phyloP scores from a whole-genome alignment of 1,139 yeast species.

The Wickerhamomyces sp. region DNA sequence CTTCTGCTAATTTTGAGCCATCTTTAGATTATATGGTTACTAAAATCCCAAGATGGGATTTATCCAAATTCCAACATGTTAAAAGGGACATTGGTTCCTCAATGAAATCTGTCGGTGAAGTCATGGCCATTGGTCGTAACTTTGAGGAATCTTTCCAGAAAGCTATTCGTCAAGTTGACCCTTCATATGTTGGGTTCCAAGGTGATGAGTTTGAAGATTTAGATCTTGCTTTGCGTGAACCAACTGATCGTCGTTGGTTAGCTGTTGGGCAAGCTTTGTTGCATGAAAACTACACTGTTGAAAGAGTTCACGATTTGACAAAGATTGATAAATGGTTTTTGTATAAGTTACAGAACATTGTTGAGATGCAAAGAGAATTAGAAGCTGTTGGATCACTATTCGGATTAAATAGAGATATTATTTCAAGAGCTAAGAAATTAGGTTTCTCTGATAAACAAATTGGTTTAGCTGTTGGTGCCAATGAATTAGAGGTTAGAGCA shows the following conservation, averaged over 20 bases:
- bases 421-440: conserved; percentile 81
- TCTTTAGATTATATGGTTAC: conserved; percentile 95
- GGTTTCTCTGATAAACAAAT: conserved; percentile 97
- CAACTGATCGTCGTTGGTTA: conserved; percentile 97
- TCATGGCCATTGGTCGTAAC: conserved; percentile 97
- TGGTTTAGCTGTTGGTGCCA: conserved; percentile 62
- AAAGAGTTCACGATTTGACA: conserved; percentile 82
- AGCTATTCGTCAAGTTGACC: conserved; percentile 96
- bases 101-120: conserved; percentile 99
- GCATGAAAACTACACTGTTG: conserved; percentile 87
- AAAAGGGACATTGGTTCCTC: conserved; percentile 90
- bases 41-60: conserved; percentile 98
- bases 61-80: conserved; percentile 91
- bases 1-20: conserved; percentile 96
- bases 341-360: conserved; percentile 86
- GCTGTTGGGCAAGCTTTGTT: conserved; percentile 97
- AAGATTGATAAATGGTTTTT: conserved; percentile 97
- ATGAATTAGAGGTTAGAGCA: conserved; percentile 76
- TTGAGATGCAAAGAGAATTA: conserved; percentile 77
- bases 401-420: conserved; percentile 60
- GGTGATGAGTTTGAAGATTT: conserved; percentile 48
- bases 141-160: conserved; percentile 98
- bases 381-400: conserved; percentile 57
- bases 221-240: conserved; percentile 66
- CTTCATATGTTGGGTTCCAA: conserved; percentile 87